A percentile compares a stretch with the other conserved stretches of the same genome.
These are phyloP conservation scores for Euphrasia arctica DNA, from an alignment of 305 asterid genomes.

Conservation along the genomic window DNA sequence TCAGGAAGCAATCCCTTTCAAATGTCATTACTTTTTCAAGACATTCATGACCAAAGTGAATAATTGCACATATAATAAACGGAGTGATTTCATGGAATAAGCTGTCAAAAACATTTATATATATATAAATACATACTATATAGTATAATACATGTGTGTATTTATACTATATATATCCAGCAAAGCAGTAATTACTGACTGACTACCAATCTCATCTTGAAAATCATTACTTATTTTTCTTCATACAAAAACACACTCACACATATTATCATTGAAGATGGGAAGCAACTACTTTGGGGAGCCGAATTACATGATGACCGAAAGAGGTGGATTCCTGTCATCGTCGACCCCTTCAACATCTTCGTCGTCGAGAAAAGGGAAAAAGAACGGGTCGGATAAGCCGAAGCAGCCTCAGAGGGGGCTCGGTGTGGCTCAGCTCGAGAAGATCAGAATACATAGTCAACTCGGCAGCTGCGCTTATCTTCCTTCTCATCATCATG, in stretches of 20 bases:
- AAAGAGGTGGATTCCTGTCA: constrained; percentile 24
- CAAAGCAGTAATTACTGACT: constrained; percentile 69
- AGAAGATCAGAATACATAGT: constrained; percentile 82
- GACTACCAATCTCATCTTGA: constrained; percentile 24
- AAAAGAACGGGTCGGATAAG: constrained; percentile 55
- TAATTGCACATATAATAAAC: constrained; percentile 26
- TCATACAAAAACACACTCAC: constrained; percentile 1
- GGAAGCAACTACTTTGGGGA: constrained; percentile 73
- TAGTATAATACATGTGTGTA: too few relatives aligned
- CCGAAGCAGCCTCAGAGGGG: constrained; percentile 39
- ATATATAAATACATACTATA: not conserved
- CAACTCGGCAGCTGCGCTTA: constrained; percentile 52
- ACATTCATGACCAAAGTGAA: constrained; percentile 20
- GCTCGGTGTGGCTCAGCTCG: constrained; percentile 92
- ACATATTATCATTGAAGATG: constrained; percentile 31
- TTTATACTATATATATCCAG: constrained; percentile 43
- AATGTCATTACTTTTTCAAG: not conserved
- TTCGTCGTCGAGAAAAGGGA: constrained; percentile 57
- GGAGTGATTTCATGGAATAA: constrained; percentile 29
- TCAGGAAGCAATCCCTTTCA: constrained; percentile 28
- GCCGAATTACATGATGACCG: constrained; percentile 28
- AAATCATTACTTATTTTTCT: too few relatives aligned
- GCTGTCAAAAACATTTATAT: constrained; percentile 37
- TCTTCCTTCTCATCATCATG: constrained; percentile 44
- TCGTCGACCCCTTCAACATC: constrained; percentile 29